Evolutionary conservation across 2,329 filamentous ascomycete genomes (phyloP), one percentile per base, ranked within the genome.

Genomic region (Pestalotiopsis fici): DNA sequence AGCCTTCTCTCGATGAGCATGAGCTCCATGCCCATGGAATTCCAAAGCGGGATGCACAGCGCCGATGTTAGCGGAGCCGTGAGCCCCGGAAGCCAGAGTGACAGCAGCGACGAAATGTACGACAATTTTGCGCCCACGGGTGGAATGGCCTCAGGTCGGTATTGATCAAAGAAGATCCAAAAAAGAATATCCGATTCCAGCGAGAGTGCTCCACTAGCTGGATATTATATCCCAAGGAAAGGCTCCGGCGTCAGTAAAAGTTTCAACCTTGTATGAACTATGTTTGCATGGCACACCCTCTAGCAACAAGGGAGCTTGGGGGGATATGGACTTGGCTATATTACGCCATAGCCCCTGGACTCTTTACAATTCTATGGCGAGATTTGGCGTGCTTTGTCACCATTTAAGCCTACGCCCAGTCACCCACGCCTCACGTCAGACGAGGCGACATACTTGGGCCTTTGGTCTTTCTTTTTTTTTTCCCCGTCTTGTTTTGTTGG

Each of bases 41-140:
- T 79, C 5, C 81, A 83, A 67, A 83, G 83, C 72, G 83, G 81
- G 15, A 72, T 84, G 35, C 77, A 78, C 56, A 86, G 84, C 67
- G 80, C 80, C 11, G 85, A 87, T 67, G 80, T 80, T 25, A 87
- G 84, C 72, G 81, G 80, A 3, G 81, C 82, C 47, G 85, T 87
- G 66, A 89, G 87, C 66, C 86, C 86, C 9, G 77, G 79, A 67
- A 84, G 81, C 64, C 80, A 79, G 37, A 83, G 81, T 43, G 85
- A 85, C 59, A 87, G 83, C 69, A 87, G 84, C 66, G 87, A 88
- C 64, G 87, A 89, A 54, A 85, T 87, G 78, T 87, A 87, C 69
- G 85, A 86, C 6, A 80, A 76, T 15, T 81, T 80, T 68, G 79
- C 76, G 4, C 77, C 78, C 2, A 78, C 74, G 65, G 72, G 76